These are phyloP conservation scores for Candida coleopterorum DNA, from an alignment of 805 yeast genomes.

Conservation along the genomic window DNA sequence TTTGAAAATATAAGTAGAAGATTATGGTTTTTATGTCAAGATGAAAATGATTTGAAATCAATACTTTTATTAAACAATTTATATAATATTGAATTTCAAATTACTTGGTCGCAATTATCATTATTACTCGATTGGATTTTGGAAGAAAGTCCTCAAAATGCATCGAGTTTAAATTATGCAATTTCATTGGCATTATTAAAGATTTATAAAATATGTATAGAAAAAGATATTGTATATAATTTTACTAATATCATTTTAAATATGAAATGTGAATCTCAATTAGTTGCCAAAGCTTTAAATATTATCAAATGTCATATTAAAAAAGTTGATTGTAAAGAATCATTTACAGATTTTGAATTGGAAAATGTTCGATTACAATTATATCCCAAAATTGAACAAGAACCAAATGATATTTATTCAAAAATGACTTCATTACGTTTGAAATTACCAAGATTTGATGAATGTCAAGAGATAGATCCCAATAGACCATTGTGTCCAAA, in stretches of 20 bases:
- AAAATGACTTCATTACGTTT: neutral
- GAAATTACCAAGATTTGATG: neutral
- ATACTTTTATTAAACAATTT: constrained; percentile 27
- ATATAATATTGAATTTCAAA: constrained; percentile 22
- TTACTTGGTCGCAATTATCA: constrained; percentile 22
- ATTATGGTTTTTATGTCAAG: constrained; percentile 23
- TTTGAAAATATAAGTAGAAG: constrained; percentile 28
- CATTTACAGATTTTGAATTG: constrained; percentile 17
- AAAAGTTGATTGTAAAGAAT: constrained; percentile 6
- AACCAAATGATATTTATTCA: neutral
- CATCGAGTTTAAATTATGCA: constrained; percentile 12
- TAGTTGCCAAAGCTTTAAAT: constrained; percentile 18
- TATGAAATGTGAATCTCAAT: constrained; percentile 10
- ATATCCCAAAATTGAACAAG: neutral
- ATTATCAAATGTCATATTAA: constrained; percentile 18
- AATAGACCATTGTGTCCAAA: constrained; percentile 13
- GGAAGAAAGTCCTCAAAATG: constrained; percentile 13
- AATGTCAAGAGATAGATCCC: constrained; percentile 11
- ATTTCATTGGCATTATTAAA: constrained; percentile 21
- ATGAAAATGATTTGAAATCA: constrained; percentile 25
- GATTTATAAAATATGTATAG: constrained; percentile 19
- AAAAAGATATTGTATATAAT: constrained; percentile 14
- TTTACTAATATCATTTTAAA: constrained; percentile 13
- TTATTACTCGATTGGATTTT: constrained; percentile 22
- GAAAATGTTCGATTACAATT: constrained; percentile 11